phyloP scores from a whole-genome alignment of 306 rosid species.

The Canavalia gladiata region DNA sequence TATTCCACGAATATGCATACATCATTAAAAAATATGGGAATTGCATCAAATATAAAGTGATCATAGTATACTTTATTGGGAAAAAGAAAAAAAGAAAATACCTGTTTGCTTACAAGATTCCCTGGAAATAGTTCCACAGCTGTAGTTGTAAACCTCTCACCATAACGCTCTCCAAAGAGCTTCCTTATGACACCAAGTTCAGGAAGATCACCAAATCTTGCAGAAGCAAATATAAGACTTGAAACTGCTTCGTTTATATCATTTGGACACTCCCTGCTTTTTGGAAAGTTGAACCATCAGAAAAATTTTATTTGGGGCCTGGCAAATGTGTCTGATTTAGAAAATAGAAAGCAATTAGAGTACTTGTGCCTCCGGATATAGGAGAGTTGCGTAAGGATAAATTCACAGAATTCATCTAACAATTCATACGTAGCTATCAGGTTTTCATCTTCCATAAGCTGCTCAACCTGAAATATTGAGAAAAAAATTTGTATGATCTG shows the following conservation, averaged over 20 bases:
- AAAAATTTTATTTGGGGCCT: not conserved
- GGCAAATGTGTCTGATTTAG: not conserved
- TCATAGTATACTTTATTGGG: not conserved
- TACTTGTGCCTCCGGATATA: slow-evolving; percentile 82
- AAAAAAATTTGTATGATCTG: not conserved
- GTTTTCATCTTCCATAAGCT: slow-evolving; percentile 67
- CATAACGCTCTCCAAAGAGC: slow-evolving; percentile 78
- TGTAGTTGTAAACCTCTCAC: slow-evolving; percentile 58
- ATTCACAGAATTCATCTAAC: slow-evolving; percentile 74
- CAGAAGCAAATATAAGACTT: slow-evolving; percentile 86
- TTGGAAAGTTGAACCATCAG: not conserved
- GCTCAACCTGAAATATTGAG: slow-evolving; percentile 64
- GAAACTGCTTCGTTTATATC: slow-evolving; percentile 90
- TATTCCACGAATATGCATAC: slow-evolving; percentile 27
- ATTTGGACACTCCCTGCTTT: slow-evolving; percentile 68
- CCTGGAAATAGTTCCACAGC: slow-evolving; percentile 77
- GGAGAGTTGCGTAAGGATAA: slow-evolving; percentile 59
- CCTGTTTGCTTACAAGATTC: slow-evolving; percentile 81
- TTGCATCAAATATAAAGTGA: not conserved
- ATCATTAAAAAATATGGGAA: not conserved
- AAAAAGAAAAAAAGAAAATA: not conserved
- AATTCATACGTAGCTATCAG: slow-evolving; percentile 58
- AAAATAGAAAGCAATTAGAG: not conserved
- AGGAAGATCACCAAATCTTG: slow-evolving; percentile 88
- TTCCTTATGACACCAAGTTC: slow-evolving; percentile 80